Base-by-base conservation (phyloP, 805 yeast genomes). In the Cyberlindnera euphorbiae region DNA sequence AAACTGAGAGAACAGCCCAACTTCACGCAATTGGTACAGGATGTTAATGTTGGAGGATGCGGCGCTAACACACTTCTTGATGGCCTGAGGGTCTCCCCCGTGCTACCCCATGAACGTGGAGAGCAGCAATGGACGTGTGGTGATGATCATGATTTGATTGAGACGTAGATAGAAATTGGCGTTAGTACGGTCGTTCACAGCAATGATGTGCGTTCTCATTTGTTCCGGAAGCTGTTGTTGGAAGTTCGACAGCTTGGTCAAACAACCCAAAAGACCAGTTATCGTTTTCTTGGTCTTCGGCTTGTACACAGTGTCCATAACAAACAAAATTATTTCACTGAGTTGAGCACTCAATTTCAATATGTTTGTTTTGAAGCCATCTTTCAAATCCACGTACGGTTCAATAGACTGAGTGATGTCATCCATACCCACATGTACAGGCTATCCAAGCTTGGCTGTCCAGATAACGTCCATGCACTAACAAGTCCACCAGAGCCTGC, bases 401-500 rank as follows among this genome's bases (percentile, higher is more conserved):
- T 38, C 41, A 6, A 56, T 37, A 15, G 59, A 65, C 15, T 55
- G 55, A 26, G 58, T 61, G 9, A 61, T 58, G 39, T 59, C 60
- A 30, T 55, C 45, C 27, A 47, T 52, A 26, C 55, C 56, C 25
- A 63, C 56, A 39, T 56, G 64, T n/a, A 54, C 50, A 0, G 67
- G 67, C 24, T 60, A 55, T 15, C 66, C 59, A 17, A 62, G 43
- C 26, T 63, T 56, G 4, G 66, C 61, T n/a, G 62, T 55, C 47
- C 66, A 63, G 16, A 59, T 52, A 15, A 59, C 55, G 33, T 62
- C 65, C 46, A 63, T 49, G 6, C 59, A 51, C 41, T 56, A 62
- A 15, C 59, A 57, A 9, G 69, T 60, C 69, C 69, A 64, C 67
- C 67, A 64, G 4, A 62, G 47, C 31, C 63, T 52, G 39, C 62